Conservation (phyloP, 306 rosid genomes). For the Castanopsis chinensis region DNA sequence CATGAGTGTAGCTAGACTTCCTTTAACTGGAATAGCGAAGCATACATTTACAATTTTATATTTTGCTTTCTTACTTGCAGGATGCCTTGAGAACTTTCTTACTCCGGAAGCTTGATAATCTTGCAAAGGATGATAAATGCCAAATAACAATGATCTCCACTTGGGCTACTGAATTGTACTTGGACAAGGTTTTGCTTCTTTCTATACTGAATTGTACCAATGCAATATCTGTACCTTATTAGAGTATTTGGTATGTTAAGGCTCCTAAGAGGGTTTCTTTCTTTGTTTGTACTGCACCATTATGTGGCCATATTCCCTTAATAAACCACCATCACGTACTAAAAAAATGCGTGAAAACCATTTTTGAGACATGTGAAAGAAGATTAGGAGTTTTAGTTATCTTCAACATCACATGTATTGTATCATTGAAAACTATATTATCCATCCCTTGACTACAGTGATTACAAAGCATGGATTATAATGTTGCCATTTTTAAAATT, state of each 20-base stretch:
- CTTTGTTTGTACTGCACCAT: no score
- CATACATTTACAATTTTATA: constrained; percentile 4
- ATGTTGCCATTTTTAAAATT: constrained; percentile 14
- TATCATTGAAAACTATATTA: constrained; percentile 1
- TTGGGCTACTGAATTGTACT: constrained; percentile 90
- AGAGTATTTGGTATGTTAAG: no score
- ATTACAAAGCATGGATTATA: background rate
- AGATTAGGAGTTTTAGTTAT: constrained; percentile 16
- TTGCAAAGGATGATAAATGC: constrained; percentile 84
- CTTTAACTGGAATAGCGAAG: constrained; percentile 15
- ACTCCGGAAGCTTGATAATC: constrained; percentile 84
- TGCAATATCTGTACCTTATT: no score
- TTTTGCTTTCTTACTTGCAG: constrained; percentile 44
- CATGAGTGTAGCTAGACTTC: constrained; percentile 1
- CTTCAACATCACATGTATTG: constrained; percentile 10
- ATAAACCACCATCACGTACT: no score
- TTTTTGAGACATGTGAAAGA: constrained; percentile 2
- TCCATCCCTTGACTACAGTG: background rate
- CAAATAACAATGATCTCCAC: constrained; percentile 99
- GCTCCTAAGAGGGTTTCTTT: no score
- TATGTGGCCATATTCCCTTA: no score
- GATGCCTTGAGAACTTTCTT: constrained; percentile 93
- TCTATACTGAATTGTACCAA: constrained; percentile 1
- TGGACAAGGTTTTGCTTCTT: constrained; percentile 76
- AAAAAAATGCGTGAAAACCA: background rate